Base-by-base conservation (phyloP, 768 basidiomycete genomes). In the Infundibulicybe gibba region DNA sequence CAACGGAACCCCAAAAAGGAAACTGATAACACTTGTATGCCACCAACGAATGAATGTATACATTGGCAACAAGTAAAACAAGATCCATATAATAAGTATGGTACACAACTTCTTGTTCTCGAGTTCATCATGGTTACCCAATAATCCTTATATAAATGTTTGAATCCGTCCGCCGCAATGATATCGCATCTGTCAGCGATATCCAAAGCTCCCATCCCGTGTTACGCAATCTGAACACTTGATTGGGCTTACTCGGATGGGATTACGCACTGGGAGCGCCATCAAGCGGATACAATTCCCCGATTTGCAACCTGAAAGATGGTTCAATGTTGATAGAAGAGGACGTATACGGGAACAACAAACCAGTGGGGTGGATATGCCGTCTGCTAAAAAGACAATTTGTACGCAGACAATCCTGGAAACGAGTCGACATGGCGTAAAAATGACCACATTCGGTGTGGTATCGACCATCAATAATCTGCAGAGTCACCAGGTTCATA, bases 401-500 rank as follows among this genome's bases (percentile, higher is more conserved):
- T 3, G 68, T 59, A 50, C 70, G 69, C 40, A 79, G 61, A 54
- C 87, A 90, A 58, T 90, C 87, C 56, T 85, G 78, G 41, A 75
- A 63, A 46, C 72, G 76, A 15, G 86, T 86, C 38, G 83, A 77
- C 79, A 90, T 84, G 44, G 79, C 76, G 49, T 80, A 67, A 62
- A 90, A 89, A 62, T 89, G 86, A 8, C 79, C 76, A 63, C 87
- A 90, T 44, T 65, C 61, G 13, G 80, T 79, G 66, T 87, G 78
- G 63, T 72, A 86, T 53, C 85, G 80, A 46, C 87, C 87, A 60
- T 90, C 87, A 49, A 87, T 81, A 52, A 90, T 74, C 87, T 90
- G 54, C 32, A 49, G 8, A 40, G 43, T 19, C n/a, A n/a, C 40
- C 46, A 38, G 39, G 44, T 13, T 25, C 16, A 44, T 32, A 12